Percentiles rank a stretch among this genome's conserved stretches.
Evolutionary conservation across 805 yeast species (phyloP).

Genomic region (Priceomyces carsonii): DNA sequence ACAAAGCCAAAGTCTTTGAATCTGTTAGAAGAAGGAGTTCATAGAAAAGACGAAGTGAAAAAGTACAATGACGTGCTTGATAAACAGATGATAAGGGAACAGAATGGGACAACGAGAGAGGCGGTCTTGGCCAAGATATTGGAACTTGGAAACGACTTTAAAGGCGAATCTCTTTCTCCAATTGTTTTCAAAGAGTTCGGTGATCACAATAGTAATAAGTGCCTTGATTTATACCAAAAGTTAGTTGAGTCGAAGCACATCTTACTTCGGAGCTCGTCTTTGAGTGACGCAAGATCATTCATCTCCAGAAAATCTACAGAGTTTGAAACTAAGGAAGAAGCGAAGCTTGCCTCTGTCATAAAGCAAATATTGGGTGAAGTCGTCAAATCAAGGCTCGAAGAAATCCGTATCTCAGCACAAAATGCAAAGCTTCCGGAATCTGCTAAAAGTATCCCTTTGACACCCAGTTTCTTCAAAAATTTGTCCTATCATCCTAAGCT

Average conservation of each 20-base stretch:
- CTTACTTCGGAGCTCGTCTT: constrained; percentile 18
- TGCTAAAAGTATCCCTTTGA: constrained; percentile 26
- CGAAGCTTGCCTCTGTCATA: constrained; percentile 31
- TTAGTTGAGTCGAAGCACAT: constrained; percentile 28
- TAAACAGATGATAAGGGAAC: constrained; percentile 43
- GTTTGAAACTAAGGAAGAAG: constrained; percentile 27
- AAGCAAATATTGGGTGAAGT: constrained; percentile 39
- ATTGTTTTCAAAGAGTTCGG: constrained; percentile 35
- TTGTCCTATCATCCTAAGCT: constrained; percentile 35
- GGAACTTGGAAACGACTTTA: constrained; percentile 22
- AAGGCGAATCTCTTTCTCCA: constrained; percentile 22
- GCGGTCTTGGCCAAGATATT: constrained; percentile 48
- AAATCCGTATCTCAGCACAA: constrained; percentile 29
- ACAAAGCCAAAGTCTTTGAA: constrained; percentile 43
- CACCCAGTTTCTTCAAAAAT: constrained; percentile 25
- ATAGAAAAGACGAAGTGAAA: constrained; percentile 18
- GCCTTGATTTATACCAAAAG: constrained; percentile 29
- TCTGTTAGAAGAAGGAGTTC: constrained; percentile 17
- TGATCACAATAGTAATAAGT: constrained; percentile 35
- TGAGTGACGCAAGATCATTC: constrained; percentile 24
- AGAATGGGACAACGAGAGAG: constrained; percentile 46
- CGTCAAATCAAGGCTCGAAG: constrained; percentile 32
- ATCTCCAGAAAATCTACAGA: constrained; percentile 38
- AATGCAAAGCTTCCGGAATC: constrained; percentile 28
- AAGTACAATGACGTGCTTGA: constrained; percentile 39